Evolutionary conservation across 495 filamentous ascomycete species (phyloP), one percentile per base, ranked within the genome.

Genomic region (Penicillium cosmopolitanum): DNA sequence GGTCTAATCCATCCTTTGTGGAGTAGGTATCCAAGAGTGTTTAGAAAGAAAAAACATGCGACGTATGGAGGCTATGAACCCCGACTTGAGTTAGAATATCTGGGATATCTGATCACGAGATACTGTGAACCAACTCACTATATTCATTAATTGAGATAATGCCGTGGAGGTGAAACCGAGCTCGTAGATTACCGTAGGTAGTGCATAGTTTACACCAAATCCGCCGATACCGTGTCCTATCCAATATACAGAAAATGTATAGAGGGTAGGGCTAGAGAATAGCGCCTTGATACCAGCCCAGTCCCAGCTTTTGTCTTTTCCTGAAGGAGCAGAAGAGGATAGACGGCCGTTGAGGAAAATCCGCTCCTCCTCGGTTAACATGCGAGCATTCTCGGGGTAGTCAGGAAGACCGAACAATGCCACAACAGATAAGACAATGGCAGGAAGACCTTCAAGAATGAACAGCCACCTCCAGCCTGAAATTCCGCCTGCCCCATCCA

Each of bases 401-500:
- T 82, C 71, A 4, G 79, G 79, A 2, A 81, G 63, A 11, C 66
- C 57, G 54, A 76, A 75, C 0, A 78, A 50, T 0, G 77, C 68
- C 7, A 73, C 63, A 46, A 74, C 52, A 6, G 76, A 65, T 16
- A 75, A 61, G 0, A 71, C 12, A 19, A 79, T 71, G 5, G 77
- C 74, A 3, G 75, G 75, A 6, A 80, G 55, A 0, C 78, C 79
- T 64, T 82, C 76, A 3, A 82, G 53, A 18, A 82, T 62, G 46
- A 80, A 81, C 25, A 82, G 56, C 77, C 77, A 80, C 19, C 75
- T 50, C 77, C 77, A 80, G 8, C 75, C 77, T 15, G 70, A 65
- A 0, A 77, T 57, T 0, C 71, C 75, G 12, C 67, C 67, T 1
- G 65, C 43, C 0, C 68, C 67, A 53, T 77, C 66, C 74, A 77